phyloP scores from a whole-genome alignment of 148 eudicot genomes.

The Fagopyrum esculentum region DNA sequence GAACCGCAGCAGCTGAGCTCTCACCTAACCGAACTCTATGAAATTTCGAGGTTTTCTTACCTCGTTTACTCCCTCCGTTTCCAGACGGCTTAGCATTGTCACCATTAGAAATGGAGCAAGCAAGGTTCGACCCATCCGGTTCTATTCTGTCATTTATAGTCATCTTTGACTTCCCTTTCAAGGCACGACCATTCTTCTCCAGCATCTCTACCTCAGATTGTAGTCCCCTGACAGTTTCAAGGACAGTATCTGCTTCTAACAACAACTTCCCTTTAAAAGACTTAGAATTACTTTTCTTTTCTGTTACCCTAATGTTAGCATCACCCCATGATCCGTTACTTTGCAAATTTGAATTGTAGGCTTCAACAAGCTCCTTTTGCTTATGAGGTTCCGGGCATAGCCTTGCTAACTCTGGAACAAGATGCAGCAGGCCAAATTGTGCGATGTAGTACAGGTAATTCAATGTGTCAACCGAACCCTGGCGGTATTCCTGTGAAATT shows the following conservation, averaged over 20 bases:
- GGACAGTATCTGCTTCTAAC: slow-evolving; percentile 42
- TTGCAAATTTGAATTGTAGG: slow-evolving; percentile 38
- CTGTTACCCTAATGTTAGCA: slow-evolving; percentile 22
- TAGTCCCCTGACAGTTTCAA: slow-evolving; percentile 55
- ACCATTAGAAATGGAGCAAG: slow-evolving; percentile 13
- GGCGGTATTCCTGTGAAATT: slow-evolving; percentile 78
- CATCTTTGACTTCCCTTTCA: slow-evolving; percentile 37
- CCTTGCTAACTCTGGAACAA: slow-evolving; percentile 77
- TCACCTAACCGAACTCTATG: slow-evolving; percentile 68
- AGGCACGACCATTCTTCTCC: slow-evolving; percentile 67
- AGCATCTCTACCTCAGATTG: slow-evolving; percentile 74
- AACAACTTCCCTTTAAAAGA: slow-evolving; percentile 60
- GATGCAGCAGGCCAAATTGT: slow-evolving; percentile 81
- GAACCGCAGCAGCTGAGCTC: slow-evolving; percentile 47
- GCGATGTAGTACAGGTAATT: slow-evolving; percentile 58
- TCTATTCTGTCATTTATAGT: not conserved
- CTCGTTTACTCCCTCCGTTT: slow-evolving; percentile 40
- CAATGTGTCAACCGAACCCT: slow-evolving; percentile 58
- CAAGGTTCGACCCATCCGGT: not conserved
- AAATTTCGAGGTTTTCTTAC: slow-evolving; percentile 82
- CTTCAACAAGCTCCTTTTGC: slow-evolving; percentile 66
- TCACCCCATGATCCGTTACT: slow-evolving; percentile 29
- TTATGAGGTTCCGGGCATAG: slow-evolving; percentile 67
- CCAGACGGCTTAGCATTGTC: slow-evolving; percentile 23
- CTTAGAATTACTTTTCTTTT: slow-evolving; percentile 28